These are phyloP conservation scores for Magnolia sinica DNA, from an alignment of 164 flowering plant species.

Conservation along the genomic window DNA sequence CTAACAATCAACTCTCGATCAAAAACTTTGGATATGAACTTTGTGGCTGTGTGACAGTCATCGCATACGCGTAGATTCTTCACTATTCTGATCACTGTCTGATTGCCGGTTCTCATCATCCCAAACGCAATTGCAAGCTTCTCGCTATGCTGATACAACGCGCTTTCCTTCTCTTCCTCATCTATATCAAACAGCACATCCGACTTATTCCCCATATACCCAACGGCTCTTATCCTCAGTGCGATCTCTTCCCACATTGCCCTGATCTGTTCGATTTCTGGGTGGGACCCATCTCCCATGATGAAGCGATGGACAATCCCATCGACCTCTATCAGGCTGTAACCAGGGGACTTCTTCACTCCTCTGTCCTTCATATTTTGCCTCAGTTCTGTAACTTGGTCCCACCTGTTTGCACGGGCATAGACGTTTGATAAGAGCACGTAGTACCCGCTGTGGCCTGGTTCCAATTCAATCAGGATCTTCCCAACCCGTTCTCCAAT, in stretches of 20 bases:
- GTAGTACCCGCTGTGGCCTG: constrained; percentile 57
- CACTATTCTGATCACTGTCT: not conserved
- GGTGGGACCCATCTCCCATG: constrained; percentile 49
- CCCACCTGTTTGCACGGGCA: constrained; percentile 56
- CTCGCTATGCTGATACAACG: constrained; percentile 16
- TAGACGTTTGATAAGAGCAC: constrained; percentile 61
- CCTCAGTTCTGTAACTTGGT: constrained; percentile 53
- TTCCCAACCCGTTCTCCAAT: constrained; percentile 40
- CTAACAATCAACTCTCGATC: constrained; percentile 9
- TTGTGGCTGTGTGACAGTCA: constrained; percentile 16
- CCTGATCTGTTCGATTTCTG: not conserved
- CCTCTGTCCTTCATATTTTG: constrained; percentile 48
- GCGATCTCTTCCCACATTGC: constrained; percentile 1
- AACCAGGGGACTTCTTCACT: constrained; percentile 50
- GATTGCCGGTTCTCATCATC: not conserved
- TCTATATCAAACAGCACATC: constrained; percentile 9
- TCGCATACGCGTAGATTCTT: constrained; percentile 13
- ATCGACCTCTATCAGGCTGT: constrained; percentile 57
- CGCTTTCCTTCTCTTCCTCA: constrained; percentile 13
- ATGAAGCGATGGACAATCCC: constrained; percentile 38
- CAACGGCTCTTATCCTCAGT: constrained; percentile 10
- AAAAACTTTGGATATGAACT: constrained; percentile 7
- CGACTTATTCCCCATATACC: constrained; percentile 4
- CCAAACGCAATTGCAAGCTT: constrained; percentile 20
- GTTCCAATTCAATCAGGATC: constrained; percentile 69